Conservation (phyloP, 2,329 filamentous ascomycete genomes). For the Zopfia rhizophila region DNA sequence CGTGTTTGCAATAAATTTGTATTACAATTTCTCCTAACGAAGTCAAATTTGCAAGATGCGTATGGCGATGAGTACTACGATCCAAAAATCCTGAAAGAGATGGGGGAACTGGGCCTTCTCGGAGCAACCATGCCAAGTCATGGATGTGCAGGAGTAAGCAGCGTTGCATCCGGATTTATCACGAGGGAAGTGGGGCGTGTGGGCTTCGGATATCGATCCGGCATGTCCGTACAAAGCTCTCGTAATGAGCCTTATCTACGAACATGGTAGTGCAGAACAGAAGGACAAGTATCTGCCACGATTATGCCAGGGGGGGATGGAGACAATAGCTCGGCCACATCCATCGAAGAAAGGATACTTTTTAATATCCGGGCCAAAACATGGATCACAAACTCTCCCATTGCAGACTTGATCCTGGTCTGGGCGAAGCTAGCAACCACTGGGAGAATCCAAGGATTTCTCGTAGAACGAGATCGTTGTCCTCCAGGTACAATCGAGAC, state of each 20-base stretch:
- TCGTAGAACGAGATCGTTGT: constrained; percentile 82
- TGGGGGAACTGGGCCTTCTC: constrained; percentile 87
- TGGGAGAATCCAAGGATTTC: constrained; percentile 88
- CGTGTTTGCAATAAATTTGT: no score
- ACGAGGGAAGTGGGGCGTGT: constrained; percentile 87
- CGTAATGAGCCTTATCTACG: constrained; percentile 89
- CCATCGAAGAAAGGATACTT: constrained; percentile 82
- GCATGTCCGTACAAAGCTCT: constrained; percentile 93
- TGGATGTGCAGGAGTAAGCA: constrained; percentile 83
- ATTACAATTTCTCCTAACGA: no score
- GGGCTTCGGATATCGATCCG: constrained; percentile 86
- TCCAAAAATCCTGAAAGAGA: constrained; percentile 81
- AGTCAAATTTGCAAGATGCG: no score
- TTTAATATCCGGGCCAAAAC: constrained; percentile 82
- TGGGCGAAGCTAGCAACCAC: constrained; percentile 91
- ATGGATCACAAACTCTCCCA: constrained; percentile 92
- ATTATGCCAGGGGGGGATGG: constrained; percentile 86
- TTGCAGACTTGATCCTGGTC: constrained; percentile 80
- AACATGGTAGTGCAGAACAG: constrained; percentile 81
- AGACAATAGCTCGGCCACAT: constrained; percentile 80
- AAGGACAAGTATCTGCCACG: constrained; percentile 81
- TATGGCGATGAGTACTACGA: constrained; percentile 87
- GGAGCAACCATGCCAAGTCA: constrained; percentile 85
- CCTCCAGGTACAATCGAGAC: constrained; percentile 87
- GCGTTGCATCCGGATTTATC: constrained; percentile 83